Percentiles rank a stretch among this genome's conserved stretches.
These are phyloP conservation scores for Strobilomyces echinocephalus DNA, from an alignment of 768 basidiomycete genomes.

Conservation along the genomic window DNA sequence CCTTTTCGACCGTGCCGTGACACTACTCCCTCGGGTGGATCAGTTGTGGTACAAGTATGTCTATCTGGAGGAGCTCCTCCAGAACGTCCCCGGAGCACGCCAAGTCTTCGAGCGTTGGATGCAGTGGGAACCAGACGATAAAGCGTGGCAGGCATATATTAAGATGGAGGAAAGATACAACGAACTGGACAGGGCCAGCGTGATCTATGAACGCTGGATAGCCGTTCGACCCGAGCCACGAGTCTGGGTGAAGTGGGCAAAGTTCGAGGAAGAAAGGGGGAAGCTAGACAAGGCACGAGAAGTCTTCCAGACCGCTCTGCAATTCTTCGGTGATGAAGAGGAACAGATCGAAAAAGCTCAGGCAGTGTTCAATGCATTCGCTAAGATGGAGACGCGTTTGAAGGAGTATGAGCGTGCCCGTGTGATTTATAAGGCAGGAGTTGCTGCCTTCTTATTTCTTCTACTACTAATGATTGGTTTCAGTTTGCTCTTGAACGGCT, in stretches of 20 bases:
- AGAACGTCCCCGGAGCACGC: slow-evolving; percentile 92
- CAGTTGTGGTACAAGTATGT: slow-evolving; percentile 99
- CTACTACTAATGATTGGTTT: not conserved
- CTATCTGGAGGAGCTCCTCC: slow-evolving; percentile 93
- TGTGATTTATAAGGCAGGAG: slow-evolving; percentile 92
- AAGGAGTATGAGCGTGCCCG: slow-evolving; percentile 97
- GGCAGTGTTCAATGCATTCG: slow-evolving; percentile 88
- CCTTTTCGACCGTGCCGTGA: slow-evolving; percentile 95
- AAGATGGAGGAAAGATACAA: slow-evolving; percentile 94
- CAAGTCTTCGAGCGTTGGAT: slow-evolving; percentile 99
- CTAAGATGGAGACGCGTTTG: slow-evolving; percentile 93
- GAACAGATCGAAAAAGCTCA: slow-evolving; percentile 87
- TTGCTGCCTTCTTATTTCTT: not conserved
- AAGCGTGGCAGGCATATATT: slow-evolving; percentile 99
- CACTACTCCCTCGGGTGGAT: slow-evolving; percentile 91
- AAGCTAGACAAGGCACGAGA: slow-evolving; percentile 70
- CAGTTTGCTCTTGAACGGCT: slow-evolving; percentile 94
- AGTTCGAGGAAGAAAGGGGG: slow-evolving; percentile 77
- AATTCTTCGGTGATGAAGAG: slow-evolving; percentile 85
- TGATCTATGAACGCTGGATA: slow-evolving; percentile 90
- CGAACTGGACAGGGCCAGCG: slow-evolving; percentile 86
- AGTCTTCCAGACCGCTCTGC: slow-evolving; percentile 86
- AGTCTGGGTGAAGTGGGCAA: slow-evolving; percentile 80
- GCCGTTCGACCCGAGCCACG: slow-evolving; percentile 72
- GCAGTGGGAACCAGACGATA: slow-evolving; percentile 99